Conservation (phyloP, 2,329 filamentous ascomycete species). For the Stachybotrys elegans region DNA sequence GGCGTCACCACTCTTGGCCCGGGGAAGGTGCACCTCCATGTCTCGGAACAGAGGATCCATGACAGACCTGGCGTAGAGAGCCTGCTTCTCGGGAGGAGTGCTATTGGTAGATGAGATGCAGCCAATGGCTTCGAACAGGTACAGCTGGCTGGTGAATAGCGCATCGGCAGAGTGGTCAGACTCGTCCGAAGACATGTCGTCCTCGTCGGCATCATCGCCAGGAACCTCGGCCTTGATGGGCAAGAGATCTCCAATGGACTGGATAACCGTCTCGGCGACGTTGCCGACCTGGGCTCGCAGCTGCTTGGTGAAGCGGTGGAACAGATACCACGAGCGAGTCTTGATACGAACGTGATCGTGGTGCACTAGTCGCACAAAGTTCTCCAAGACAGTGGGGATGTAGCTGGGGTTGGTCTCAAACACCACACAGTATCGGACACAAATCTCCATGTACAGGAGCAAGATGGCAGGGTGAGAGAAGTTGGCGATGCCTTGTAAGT, state of each 20-base stretch:
- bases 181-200: slow-evolving; percentile 94
- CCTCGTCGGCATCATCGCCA: slow-evolving; percentile 62
- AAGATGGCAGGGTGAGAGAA: slow-evolving; percentile 89
- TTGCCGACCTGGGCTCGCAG: slow-evolving; percentile 79
- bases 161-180: slow-evolving; percentile 87
- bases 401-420: slow-evolving; percentile 80
- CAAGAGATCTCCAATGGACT: slow-evolving; percentile 82
- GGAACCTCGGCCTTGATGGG: slow-evolving; percentile 87
- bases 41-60: slow-evolving; percentile 88
- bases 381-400: slow-evolving; percentile 83
- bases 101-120: slow-evolving; percentile 79
- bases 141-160: slow-evolving; percentile 84
- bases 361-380: slow-evolving; percentile 86
- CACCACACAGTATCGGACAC: slow-evolving; percentile 86
- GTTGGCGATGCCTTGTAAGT: slow-evolving; percentile 63
- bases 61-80: slow-evolving; percentile 78
- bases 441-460: slow-evolving; percentile 97
- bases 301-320: slow-evolving; percentile 87
- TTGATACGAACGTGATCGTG: slow-evolving; percentile 83
- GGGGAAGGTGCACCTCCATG: slow-evolving; percentile 71
- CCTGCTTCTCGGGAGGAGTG: slow-evolving; percentile 79
- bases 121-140: slow-evolving; percentile 91
- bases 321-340: slow-evolving; percentile 93
- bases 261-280: slow-evolving; percentile 85
- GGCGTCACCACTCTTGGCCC: slow-evolving; percentile 75